phyloP scores from a whole-genome alignment of 805 yeast species.

The Schizosaccharomyces lindneri region DNA sequence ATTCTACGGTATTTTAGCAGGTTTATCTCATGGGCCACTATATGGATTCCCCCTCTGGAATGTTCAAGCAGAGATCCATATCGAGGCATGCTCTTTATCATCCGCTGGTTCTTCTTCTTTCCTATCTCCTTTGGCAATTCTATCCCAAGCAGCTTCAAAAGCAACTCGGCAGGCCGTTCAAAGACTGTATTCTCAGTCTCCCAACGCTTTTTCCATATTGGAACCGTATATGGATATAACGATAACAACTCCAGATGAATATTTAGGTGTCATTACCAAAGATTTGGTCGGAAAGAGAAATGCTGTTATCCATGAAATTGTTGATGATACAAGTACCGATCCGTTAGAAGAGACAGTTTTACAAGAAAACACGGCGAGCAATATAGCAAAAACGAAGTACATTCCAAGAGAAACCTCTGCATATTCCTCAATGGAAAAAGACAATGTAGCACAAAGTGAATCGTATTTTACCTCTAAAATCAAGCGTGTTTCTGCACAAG shows the following conservation, averaged over 20 bases:
- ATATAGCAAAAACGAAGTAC: background rate
- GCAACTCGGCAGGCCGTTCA: background rate
- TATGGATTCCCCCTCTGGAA: constrained; percentile 28
- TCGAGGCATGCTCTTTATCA: background rate
- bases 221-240: constrained; percentile 74
- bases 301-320: constrained; percentile 43
- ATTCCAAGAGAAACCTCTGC: constrained; percentile 19
- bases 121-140: background rate
- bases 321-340: constrained; percentile 13
- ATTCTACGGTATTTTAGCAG: constrained; percentile 4
- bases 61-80: background rate
- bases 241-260: constrained; percentile 41
- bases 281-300: constrained; percentile 60
- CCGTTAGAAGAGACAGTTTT: background rate
- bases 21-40: constrained; percentile 19
- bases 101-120: background rate
- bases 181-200: constrained; percentile 5
- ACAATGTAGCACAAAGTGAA: constrained; percentile 12
- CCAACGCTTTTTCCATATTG: constrained; percentile 12
- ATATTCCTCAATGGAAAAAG: constrained; percentile 32
- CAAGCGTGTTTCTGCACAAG: constrained; percentile 38
- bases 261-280: constrained; percentile 60
- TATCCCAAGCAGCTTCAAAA: background rate
- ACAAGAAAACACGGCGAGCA: background rate
- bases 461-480: constrained; percentile 12